A percentile compares a stretch with the other conserved stretches of the same genome.
These are phyloP conservation scores for Cladorrhinum samala DNA, from an alignment of 495 filamentous ascomycete species.

Conservation along the genomic window DNA sequence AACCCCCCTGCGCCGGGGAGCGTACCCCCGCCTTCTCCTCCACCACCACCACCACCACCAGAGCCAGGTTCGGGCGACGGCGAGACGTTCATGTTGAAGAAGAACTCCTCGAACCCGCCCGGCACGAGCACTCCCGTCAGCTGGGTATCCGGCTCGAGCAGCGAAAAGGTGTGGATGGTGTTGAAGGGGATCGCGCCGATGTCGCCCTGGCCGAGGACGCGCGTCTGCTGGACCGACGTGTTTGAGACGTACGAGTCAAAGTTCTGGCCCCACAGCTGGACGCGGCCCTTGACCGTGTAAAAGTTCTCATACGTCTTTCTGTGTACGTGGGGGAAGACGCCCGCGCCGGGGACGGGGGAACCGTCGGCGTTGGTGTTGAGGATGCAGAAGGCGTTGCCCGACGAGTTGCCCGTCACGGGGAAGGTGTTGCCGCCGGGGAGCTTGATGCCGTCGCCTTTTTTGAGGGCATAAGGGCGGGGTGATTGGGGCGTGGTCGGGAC, in stretches of 20 bases:
- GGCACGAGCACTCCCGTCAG: conserved; percentile 39
- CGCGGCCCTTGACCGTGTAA: conserved; percentile 38
- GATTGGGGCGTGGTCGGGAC: conserved; percentile 9
- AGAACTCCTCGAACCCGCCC: conserved; percentile 39
- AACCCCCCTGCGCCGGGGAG: conserved; percentile 7
- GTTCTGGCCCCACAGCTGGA: conserved; percentile 42
- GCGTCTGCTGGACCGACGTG: conserved; percentile 25
- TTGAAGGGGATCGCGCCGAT: conserved; percentile 36
- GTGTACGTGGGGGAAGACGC: conserved; percentile 41
- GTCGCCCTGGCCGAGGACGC: conserved; percentile 35
- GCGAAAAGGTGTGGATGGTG: conserved; percentile 42
- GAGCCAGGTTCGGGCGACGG: neutral
- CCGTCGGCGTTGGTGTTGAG: conserved; percentile 37
- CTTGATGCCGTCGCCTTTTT: conserved; percentile 10
- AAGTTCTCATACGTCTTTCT: conserved; percentile 42
- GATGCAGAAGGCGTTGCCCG: conserved; percentile 37
- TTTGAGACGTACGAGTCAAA: conserved; percentile 8
- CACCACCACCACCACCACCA: neutral
- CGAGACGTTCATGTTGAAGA: neutral
- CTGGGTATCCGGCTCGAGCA: conserved; percentile 41
- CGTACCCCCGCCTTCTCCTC: neutral
- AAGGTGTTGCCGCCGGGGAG: conserved; percentile 21
- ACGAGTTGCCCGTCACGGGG: conserved; percentile 38
- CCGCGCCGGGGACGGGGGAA: conserved; percentile 19
- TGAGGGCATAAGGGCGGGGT: conserved; percentile 7